Base-by-base conservation (phyloP, 352 stramenopile genomes). In the Globisporangium camurandrum region DNA sequence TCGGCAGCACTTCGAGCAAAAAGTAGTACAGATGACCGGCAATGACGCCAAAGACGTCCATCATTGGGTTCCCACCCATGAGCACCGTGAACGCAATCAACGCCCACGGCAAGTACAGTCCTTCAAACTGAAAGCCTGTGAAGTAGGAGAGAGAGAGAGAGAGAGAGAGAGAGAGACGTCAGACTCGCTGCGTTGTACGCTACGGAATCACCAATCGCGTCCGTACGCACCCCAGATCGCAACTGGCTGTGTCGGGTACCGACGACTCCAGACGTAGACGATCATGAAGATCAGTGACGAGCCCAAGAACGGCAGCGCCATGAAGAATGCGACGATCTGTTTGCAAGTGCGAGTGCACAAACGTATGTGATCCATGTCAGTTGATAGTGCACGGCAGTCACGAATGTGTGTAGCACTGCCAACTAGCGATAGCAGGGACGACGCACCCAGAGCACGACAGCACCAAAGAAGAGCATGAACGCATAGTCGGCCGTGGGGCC, bases 11-110 rank as follows among this genome's bases (percentile, higher is more conserved):
- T 60, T 96, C 86, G 41, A 94, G 62, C 44, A 94, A 43, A 44
- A 95, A 96, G 66, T 96, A 96, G 72, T 94, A 96, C 34, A 94
- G 51, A 64, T 96, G 86, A 19, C 84, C 86, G 7, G 85, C 82
- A 11, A 93, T 57, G 14, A 96, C 73, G 1, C 86, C 86, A 26
- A 93, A 84, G 43, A 95, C 61, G 56, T 95, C 80, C 68, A 88
- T 89, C 44, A 96, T 88, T 19, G 86, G 84, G 54, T 79, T 92
- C 38, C 79, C 77, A 31, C 86, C 86, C 26, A 91, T 73, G 37
- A 96, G 76, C 42, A 96, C 74, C 28, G 80, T 93, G 59, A 95
- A 95, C 33, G 75, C 86, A 41, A 96, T 93, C 19, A 95, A 63
- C 8, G 83, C 86, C 86, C 86, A 96, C 17, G 86, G 86, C 31